phyloP scores from a whole-genome alignment of 176 grass and related monocot genomes.

The sorghum (Sorghum bicolor) region Sorghum_bicolor_NCBIv3 NC_012872.2:66219001-66219500 shows the following conservation, averaged over 20 bases:
- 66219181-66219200: too few species aligned
- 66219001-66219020: neutral
- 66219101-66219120: neutral
- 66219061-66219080: neutral
- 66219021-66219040: conserved; percentile 15
- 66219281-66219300: too few species aligned
- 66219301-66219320: too few species aligned
- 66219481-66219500: neutral
- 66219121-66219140: too few species aligned
- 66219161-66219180: too few species aligned
- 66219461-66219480: neutral
- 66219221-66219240: too few species aligned
- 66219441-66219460: neutral
- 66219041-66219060: conserved; percentile 27
- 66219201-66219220: too few species aligned
- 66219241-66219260: too few species aligned
- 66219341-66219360: too few species aligned
- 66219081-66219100: neutral
- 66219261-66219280: too few species aligned
- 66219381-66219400: neutral
- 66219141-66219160: too few species aligned
- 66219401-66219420: neutral
- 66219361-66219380: neutral
- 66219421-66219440: neutral
- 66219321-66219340: too few species aligned